These are phyloP conservation scores for Tuber microsphaerosporum DNA, from an alignment of 495 filamentous ascomycete species.

Conservation along the genomic window DNA sequence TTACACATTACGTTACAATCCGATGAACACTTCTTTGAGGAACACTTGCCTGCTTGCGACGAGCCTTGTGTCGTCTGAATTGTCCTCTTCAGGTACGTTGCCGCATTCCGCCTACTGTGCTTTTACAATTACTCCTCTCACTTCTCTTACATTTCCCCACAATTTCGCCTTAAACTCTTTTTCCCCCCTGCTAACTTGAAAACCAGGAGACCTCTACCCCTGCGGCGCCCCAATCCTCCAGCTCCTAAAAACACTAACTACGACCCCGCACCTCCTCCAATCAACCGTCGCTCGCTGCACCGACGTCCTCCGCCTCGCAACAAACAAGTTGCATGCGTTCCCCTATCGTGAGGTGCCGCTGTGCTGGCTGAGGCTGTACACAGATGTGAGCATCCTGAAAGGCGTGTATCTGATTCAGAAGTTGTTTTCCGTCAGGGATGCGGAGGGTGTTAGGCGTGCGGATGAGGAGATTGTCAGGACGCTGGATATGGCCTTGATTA, in stretches of 20 bases:
- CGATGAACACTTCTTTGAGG: conserved; percentile 2
- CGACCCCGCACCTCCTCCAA: conserved; percentile 4
- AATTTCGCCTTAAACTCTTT: neutral
- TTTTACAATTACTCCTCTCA: neutral
- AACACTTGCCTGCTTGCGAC: conserved; percentile 1
- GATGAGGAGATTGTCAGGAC: conserved; percentile 51
- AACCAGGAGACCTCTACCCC: conserved; percentile 3
- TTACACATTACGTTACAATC: neutral
- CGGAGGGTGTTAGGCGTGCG: neutral
- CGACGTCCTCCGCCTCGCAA: conserved; percentile 42
- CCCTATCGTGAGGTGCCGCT: conserved; percentile 65
- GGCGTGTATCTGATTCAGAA: conserved; percentile 44
- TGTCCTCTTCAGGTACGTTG: conserved; percentile 1
- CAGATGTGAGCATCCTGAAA: conserved; percentile 66
- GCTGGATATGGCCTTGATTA: conserved; percentile 74
- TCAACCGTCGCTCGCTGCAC: conserved; percentile 17
- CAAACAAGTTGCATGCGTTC: conserved; percentile 63
- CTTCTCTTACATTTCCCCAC: neutral
- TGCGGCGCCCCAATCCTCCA: conserved; percentile 1
- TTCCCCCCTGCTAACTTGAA: neutral
- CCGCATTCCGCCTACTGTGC: neutral
- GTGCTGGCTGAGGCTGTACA: conserved; percentile 72
- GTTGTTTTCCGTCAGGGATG: neutral
- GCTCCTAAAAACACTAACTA: conserved; percentile 1
- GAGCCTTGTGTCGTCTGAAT: conserved; percentile 5